Evolutionary conservation across 2,329 filamentous ascomycete genomes (phyloP), one percentile per base, ranked within the genome.

Genomic region (Cryoendolithus antarcticus): DNA sequence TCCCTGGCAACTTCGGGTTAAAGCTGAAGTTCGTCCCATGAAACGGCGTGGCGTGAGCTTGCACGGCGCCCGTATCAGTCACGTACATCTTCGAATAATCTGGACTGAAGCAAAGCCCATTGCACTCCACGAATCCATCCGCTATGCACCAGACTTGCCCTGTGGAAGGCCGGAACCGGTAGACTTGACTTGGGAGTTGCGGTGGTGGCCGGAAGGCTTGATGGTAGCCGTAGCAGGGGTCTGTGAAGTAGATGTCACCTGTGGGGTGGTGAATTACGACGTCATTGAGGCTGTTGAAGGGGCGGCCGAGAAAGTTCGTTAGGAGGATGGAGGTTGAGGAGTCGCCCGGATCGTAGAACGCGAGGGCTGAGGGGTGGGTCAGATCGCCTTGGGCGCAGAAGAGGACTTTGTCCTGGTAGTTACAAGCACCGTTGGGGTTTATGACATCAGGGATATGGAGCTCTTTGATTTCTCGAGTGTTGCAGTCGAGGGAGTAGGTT

Each of bases 181-280:
- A 78, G 0, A 78, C 71, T 48, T 79, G 75, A 41, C 69, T 71
- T 4, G 63, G 70, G 8, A 77, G 51, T 0, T 66, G 67, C 0
- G 74, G 74, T 4, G 54, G 46, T 0, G 69, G 69, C 0, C 75
- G 64, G 48, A 79, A 77, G 15, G 71, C 63, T 49, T 79, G 75
- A 32, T 71, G 62, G 43, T 64, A 71, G 3, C 73, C 76, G 46
- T 80, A 80, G 6, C 68, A 63, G 0, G 72, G 69, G 42, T 80
- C 75, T 1, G 75, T 80, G 48, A 80, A 79, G 61, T 76, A 80
- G n/a, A 80, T 59, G 19, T 74, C 67, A n/a, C 66, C 64, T 41
- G 69, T 75, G 10, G 8, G 56, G 53, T 24, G 73, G 15, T 19
- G 15, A 64, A 74, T 52, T 1, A 66, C 63, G 0, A 73, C 63